Conservation (phyloP, 257 asterid species). For the Lycium barbarum region DNA sequence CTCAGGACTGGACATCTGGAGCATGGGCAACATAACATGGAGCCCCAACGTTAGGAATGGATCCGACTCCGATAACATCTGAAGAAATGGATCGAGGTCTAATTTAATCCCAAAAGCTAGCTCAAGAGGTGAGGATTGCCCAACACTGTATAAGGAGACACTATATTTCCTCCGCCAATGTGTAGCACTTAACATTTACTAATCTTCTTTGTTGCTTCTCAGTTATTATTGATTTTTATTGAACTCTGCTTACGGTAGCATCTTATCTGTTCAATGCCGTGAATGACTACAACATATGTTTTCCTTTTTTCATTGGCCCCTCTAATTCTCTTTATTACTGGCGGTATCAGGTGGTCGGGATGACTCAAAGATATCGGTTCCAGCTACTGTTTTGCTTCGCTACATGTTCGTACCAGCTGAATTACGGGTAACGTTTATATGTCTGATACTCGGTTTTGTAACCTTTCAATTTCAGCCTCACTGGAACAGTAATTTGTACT, state of each 20-base stretch:
- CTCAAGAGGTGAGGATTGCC: neutral
- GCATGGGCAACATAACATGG: neutral
- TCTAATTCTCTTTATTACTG: conserved; percentile 29
- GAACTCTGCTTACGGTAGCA: neutral
- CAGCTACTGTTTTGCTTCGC: conserved; percentile 85
- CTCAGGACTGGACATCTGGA: neutral
- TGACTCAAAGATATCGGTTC: conserved; percentile 76
- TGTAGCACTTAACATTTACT: conserved; percentile 18
- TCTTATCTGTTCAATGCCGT: conserved; percentile 7
- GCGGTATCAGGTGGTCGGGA: conserved; percentile 85
- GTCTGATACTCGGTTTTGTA: neutral
- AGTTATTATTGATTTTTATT: conserved; percentile 7
- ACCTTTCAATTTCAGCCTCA: conserved; percentile 2
- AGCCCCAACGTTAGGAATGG: neutral
- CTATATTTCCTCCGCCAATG: conserved; percentile 4
- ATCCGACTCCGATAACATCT: neutral
- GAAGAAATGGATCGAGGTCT: neutral
- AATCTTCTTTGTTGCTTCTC: conserved; percentile 1
- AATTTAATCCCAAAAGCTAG: neutral
- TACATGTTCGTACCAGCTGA: conserved; percentile 92
- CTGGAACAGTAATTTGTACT: neutral
- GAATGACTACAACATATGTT: neutral
- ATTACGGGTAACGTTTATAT: conserved; percentile 66
- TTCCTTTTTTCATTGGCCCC: neutral
- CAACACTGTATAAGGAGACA: neutral